Evolutionary conservation across 352 stramenopile species (phyloP).

Genomic region (Bremia lactucae): DNA sequence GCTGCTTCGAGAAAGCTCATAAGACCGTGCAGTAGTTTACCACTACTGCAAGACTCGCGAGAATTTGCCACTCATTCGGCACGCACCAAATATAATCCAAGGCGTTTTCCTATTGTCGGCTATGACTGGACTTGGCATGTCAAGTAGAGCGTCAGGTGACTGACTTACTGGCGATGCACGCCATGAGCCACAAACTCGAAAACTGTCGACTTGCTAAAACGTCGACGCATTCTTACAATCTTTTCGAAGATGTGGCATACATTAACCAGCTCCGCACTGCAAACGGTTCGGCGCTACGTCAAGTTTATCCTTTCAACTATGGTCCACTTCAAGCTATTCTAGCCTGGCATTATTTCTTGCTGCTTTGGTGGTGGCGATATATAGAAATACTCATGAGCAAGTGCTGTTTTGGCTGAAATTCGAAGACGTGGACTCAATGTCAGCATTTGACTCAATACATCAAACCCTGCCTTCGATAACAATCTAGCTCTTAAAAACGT

Average conservation of each 20-base stretch:
- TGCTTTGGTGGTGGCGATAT: slow-evolving; percentile 52
- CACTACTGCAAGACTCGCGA: slow-evolving; percentile 79
- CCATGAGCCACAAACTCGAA: slow-evolving; percentile 40
- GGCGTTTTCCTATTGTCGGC: slow-evolving; percentile 60
- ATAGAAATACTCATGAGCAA: slow-evolving; percentile 75
- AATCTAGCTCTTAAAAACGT: slow-evolving; percentile 41
- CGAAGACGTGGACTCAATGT: slow-evolving; percentile 58
- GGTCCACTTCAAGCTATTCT: slow-evolving; percentile 29
- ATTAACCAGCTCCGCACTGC: slow-evolving; percentile 41
- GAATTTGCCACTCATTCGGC: slow-evolving; percentile 63
- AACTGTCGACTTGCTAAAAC: slow-evolving; percentile 36
- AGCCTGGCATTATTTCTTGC: slow-evolving; percentile 74
- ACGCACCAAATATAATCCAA: slow-evolving; percentile 40
- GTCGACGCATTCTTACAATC: slow-evolving; percentile 43
- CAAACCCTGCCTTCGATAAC: slow-evolving; percentile 66
- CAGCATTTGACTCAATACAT: slow-evolving; percentile 56
- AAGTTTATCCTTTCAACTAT: slow-evolving; percentile 47
- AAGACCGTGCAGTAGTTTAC: too few relatives aligned
- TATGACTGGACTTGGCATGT: slow-evolving; percentile 72
- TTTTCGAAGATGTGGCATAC: slow-evolving; percentile 49
- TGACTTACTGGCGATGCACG: slow-evolving; percentile 46
- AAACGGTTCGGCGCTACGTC: slow-evolving; percentile 30
- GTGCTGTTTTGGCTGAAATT: slow-evolving; percentile 70
- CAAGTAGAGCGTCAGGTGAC: slow-evolving; percentile 59
- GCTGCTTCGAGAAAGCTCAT: too few relatives aligned